Conservation (phyloP, 768 basidiomycete genomes). For the Ramaria rubella region DNA sequence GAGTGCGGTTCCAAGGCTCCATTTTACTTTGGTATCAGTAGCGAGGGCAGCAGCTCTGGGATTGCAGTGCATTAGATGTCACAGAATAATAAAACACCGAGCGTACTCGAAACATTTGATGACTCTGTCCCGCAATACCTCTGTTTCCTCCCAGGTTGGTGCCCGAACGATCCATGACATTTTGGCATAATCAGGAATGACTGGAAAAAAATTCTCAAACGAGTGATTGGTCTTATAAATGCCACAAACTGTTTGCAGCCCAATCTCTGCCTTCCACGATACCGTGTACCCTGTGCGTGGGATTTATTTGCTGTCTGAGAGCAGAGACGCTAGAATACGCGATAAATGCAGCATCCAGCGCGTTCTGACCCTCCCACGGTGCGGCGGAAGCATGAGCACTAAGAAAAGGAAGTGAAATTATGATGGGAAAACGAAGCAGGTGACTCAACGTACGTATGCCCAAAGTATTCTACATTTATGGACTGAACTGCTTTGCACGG, state of each 20-base stretch:
- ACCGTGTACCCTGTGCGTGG: constrained; percentile 74
- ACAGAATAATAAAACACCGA: not conserved
- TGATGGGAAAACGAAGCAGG: not conserved
- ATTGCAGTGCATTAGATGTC: not conserved
- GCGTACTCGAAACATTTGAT: constrained; percentile 66
- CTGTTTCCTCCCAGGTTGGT: constrained; percentile 51
- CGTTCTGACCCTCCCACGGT: constrained; percentile 85
- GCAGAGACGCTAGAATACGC: constrained; percentile 75
- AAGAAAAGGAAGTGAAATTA: constrained; percentile 3
- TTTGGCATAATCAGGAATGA: constrained; percentile 77
- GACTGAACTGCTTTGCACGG: constrained; percentile 57
- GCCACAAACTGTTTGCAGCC: constrained; percentile 54
- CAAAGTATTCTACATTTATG: constrained; percentile 65
- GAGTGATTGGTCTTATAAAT: constrained; percentile 2
- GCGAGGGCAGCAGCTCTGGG: constrained; percentile 66
- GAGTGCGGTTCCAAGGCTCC: constrained; percentile 38
- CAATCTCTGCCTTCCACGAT: constrained; percentile 64
- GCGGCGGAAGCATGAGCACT: constrained; percentile 77
- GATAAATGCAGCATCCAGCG: constrained; percentile 81
- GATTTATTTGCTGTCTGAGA: constrained; percentile 82
- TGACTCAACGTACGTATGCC: constrained; percentile 50
- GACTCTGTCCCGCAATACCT: constrained; percentile 50
- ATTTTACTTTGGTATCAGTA: constrained; percentile 36
- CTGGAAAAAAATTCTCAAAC: constrained; percentile 30
- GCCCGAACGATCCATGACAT: constrained; percentile 71